Conservation (phyloP, 208 protist species). For the Acanthamoeba castellanii region DNA sequence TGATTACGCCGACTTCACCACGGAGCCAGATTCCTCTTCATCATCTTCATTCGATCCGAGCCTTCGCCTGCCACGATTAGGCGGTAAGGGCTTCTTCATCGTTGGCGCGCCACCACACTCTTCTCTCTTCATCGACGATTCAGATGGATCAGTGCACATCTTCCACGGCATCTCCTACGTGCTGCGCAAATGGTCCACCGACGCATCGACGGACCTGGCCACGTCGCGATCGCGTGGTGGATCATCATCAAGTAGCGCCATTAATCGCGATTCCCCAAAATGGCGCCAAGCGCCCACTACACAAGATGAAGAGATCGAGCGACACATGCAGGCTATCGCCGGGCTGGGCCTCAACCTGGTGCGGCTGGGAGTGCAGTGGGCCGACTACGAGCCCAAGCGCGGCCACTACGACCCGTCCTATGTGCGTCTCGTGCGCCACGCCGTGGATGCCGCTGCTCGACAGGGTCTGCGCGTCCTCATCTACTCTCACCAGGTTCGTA, state of each 20-base stretch:
- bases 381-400: neutral
- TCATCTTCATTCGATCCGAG: neutral
- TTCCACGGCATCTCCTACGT: slow-evolving; percentile 29
- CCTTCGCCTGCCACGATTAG: neutral
- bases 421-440: neutral
- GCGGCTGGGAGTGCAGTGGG: neutral
- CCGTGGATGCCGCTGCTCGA: neutral
- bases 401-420: slow-evolving; percentile 2
- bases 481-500: neutral
- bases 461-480: neutral
- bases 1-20: neutral
- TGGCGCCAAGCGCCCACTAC: neutral
- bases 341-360: neutral
- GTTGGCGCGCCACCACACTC: neutral
- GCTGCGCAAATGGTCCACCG: neutral
- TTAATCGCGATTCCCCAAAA: no score
- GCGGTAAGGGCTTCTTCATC: neutral
- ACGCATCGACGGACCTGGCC: neutral
- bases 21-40: neutral
- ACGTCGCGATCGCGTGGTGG: no score
- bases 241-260: no score
- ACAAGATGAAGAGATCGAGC: neutral
- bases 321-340: neutral
- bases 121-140: slow-evolving; percentile 15
- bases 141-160: neutral